These are phyloP conservation scores for Bassia scoparia DNA, from an alignment of 148 eudicot species.

Conservation along the genomic window DNA sequence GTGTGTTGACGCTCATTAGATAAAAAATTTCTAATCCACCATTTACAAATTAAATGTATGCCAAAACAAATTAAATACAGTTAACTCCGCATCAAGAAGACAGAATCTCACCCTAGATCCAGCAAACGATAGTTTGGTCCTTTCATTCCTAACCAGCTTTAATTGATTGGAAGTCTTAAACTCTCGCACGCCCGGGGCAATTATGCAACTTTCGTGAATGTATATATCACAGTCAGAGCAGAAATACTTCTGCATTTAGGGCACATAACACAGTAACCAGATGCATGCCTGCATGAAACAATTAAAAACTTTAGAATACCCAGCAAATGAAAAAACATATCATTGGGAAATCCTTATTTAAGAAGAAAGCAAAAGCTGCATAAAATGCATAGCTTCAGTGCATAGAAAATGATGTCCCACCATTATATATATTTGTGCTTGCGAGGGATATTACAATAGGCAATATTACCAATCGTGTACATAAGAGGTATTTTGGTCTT, in stretches of 20 bases:
- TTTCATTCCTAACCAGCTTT: conserved; percentile 26
- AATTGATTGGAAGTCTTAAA: conserved; percentile 44
- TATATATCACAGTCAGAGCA: conserved; percentile 94
- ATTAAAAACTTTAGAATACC: not conserved
- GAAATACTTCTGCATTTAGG: conserved; percentile 70
- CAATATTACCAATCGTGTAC: too few relatives aligned
- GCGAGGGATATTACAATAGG: too few relatives aligned
- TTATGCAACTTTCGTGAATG: conserved; percentile 97
- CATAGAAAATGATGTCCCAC: not conserved
- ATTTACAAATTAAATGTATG: not conserved
- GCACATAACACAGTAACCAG: conserved; percentile 55
- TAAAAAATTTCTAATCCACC: not conserved
- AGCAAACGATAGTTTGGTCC: not conserved
- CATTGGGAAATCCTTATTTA: not conserved
- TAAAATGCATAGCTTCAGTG: not conserved
- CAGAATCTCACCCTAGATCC: not conserved
- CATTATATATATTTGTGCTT: too few relatives aligned
- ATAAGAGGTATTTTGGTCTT: too few relatives aligned
- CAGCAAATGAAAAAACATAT: conserved; percentile 4
- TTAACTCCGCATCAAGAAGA: conserved; percentile 3
- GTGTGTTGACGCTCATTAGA: too few relatives aligned
- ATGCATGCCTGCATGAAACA: conserved; percentile 54
- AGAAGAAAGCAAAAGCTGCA: not conserved
- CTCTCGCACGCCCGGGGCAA: conserved; percentile 96
- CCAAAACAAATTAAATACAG: not conserved